Evolutionary conservation across 306 rosid species (phyloP).

Genomic region (Malus sylvestris): DNA sequence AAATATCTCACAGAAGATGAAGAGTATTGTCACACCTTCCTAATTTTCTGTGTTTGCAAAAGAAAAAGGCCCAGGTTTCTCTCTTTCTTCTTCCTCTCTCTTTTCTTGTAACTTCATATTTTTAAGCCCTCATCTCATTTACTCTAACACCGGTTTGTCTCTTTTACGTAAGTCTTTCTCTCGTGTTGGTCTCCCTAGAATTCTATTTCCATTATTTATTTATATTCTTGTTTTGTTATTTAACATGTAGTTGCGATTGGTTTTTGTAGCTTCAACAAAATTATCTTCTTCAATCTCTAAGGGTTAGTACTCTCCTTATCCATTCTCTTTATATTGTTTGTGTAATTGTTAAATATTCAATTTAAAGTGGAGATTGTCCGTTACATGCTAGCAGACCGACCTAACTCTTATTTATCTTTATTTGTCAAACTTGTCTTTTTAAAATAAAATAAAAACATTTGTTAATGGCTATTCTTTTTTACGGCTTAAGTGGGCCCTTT

Average conservation of each 20-base stretch:
- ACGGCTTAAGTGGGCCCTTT: too few species aligned
- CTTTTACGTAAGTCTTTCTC: background rate
- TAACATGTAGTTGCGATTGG: constrained; percentile 8
- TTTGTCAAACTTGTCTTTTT: too few species aligned
- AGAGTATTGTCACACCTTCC: constrained; percentile 26
- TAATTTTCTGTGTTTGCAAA: constrained; percentile 29
- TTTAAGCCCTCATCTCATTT: background rate
- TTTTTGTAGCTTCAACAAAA: constrained; percentile 41
- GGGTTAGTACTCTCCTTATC: constrained; percentile 27
- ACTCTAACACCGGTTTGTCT: background rate
- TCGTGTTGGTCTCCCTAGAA: background rate
- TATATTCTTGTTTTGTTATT: background rate
- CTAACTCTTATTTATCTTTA: too few species aligned
- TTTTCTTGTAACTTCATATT: background rate
- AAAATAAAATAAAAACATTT: too few species aligned
- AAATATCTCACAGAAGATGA: constrained; percentile 13
- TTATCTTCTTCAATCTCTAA: constrained; percentile 48
- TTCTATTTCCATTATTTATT: background rate
- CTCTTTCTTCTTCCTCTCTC: background rate
- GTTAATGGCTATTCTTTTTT: too few species aligned
- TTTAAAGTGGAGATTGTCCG: background rate
- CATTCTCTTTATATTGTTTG: background rate
- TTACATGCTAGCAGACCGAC: background rate
- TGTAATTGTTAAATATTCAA: background rate
- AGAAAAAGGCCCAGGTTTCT: constrained; percentile 35